A percentile compares a stretch with the other conserved stretches of the same genome.
Conservation (phyloP, 768 basidiomycete species). For the Pleurotus pulmonarius region DNA sequence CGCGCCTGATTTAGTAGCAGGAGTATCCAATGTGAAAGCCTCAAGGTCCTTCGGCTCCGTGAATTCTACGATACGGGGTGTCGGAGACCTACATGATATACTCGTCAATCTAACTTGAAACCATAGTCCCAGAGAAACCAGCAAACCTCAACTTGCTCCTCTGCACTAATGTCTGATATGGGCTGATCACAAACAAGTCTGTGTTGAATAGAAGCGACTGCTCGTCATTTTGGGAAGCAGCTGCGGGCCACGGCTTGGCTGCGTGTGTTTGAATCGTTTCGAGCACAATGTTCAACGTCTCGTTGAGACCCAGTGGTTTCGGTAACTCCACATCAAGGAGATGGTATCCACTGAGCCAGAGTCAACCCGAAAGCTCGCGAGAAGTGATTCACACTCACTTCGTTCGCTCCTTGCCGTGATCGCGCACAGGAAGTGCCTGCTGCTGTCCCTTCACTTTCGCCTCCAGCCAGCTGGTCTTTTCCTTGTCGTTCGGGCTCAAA, state of each 20-base stretch:
- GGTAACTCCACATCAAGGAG: slow-evolving; percentile 65
- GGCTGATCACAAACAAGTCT: slow-evolving; percentile 79
- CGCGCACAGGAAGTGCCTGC: slow-evolving; percentile 44
- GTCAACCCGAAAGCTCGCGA: not conserved
- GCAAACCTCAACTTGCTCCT: slow-evolving; percentile 84
- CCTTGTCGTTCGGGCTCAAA: slow-evolving; percentile 57
- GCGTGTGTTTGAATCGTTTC: slow-evolving; percentile 78
- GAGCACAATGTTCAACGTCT: slow-evolving; percentile 71
- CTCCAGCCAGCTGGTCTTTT: slow-evolving; percentile 74
- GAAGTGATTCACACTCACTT: slow-evolving; percentile 39
- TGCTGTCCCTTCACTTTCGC: slow-evolving; percentile 74
- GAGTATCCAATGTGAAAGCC: slow-evolving; percentile 53
- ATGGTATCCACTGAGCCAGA: slow-evolving; percentile 34
- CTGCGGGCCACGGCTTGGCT: slow-evolving; percentile 70
- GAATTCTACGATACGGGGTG: slow-evolving; percentile 68
- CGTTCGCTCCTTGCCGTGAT: slow-evolving; percentile 42
- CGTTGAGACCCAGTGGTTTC: slow-evolving; percentile 51
- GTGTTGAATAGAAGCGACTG: slow-evolving; percentile 78
- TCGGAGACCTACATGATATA: slow-evolving; percentile 49
- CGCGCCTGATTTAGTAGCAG: slow-evolving; percentile 70
- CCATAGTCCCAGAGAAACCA: not conserved
- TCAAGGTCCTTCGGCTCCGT: slow-evolving; percentile 62
- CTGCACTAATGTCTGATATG: slow-evolving; percentile 78
- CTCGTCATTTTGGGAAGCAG: slow-evolving; percentile 69
- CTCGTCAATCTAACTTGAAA: slow-evolving; percentile 3